Base-by-base conservation (phyloP, 768 basidiomycete genomes). In the Pholiota microspora region DNA sequence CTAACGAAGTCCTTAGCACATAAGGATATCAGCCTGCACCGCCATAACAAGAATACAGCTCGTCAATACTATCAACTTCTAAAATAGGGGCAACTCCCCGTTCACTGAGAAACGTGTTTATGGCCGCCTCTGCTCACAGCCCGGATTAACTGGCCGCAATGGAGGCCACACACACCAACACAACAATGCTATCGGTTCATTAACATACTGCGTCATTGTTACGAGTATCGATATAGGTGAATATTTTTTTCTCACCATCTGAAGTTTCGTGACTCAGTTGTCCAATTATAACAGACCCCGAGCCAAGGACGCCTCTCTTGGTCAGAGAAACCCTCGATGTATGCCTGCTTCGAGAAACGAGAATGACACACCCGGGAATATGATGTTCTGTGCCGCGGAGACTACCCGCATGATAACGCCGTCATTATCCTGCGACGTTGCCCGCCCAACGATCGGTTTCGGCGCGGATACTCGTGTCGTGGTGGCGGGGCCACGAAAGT, bases 221-320 rank as follows among this genome's bases (percentile, higher is more conserved):
- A 31, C 28, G 21, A 16, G 46, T 31, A 15, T 31, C 28, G 23
- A 24, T 28, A 38, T 36, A 40, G 49, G 49, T 54, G 56, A 53
- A 57, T 49, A 38, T 47, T 55, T 59, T 45, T 53, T 56, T 53
- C 45, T 54, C 45, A 45, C 49, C 38, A n/a, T 54, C 42, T 51
- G 28, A 45, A 52, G 45, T 49, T 54, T 35, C 50, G 45, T 59
- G 61, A 62, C 56, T 62, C 61, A 51, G 49, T 25, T 27, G 46
- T 48, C 56, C 61, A 57, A 55, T 53, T 58, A 56, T 59, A 57
- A 23, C 32, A 27, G 24, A 44, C 56, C 49, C 46, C 35, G 42
- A 51, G 42, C 54, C 55, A 56, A 35, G 42, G 46, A 47, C 34
- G 23, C 31, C 51, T 16, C n/a, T 28, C 50, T 45, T 55, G 32